Percentiles rank a stretch among this genome's conserved stretches.
Conservation (phyloP, 371 early-diverging fungal species). For the Haplosporangium sp. region DNA sequence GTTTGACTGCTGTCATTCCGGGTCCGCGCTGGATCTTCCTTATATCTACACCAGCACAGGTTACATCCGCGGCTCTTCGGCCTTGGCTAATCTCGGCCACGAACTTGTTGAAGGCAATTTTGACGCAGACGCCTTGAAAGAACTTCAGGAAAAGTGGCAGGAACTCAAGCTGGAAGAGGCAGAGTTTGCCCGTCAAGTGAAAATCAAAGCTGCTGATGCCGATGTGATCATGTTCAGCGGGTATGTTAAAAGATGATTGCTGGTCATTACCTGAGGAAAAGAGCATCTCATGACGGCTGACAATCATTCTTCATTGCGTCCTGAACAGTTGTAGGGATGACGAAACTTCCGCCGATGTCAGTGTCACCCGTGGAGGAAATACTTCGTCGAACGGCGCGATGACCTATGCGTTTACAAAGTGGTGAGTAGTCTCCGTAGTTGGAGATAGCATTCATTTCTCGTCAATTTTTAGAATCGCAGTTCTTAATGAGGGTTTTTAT, state of each 20-base stretch:
- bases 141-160: slow-evolving; percentile 26
- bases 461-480: background rate
- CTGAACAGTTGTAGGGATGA: slow-evolving; percentile 45
- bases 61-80: slow-evolving; percentile 54
- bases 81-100: slow-evolving; percentile 55
- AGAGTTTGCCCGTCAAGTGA: slow-evolving; percentile 58
- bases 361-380: slow-evolving; percentile 35
- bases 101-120: slow-evolving; percentile 50
- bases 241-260: slow-evolving; percentile 32
- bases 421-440: slow-evolving; percentile 15
- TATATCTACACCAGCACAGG: slow-evolving; percentile 84
- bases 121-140: slow-evolving; percentile 35
- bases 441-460: background rate
- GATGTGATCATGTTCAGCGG: slow-evolving; percentile 92
- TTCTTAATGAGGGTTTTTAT: background rate
- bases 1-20: slow-evolving; percentile 90
- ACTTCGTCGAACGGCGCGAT: slow-evolving; percentile 51
- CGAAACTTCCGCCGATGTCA: slow-evolving; percentile 51
- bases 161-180: slow-evolving; percentile 33
- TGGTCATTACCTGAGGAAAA: background rate
- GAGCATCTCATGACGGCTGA: background rate
- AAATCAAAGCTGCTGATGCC: slow-evolving; percentile 70
- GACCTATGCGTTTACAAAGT: slow-evolving; percentile 53
- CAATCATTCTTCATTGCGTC: background rate
- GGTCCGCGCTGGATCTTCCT: slow-evolving; percentile 89